Conservation (phyloP, 768 basidiomycete species). For the Pleurotus sapidus region DNA sequence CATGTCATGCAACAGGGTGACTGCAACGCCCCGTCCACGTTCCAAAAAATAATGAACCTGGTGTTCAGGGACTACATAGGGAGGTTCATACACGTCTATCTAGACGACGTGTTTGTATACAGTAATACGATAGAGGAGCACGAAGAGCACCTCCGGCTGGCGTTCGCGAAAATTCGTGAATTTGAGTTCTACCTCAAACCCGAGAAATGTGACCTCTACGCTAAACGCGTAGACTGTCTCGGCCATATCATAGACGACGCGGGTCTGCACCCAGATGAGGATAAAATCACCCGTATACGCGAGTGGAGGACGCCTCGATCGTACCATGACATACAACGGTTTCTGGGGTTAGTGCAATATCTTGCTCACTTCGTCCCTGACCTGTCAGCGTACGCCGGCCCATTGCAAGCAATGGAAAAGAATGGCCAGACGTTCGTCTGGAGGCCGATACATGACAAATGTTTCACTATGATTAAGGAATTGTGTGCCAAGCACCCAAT, state of each 20-base stretch:
- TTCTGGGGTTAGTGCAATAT: conserved; percentile 38
- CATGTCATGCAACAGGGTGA: conserved; percentile 41
- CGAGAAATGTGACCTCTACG: conserved; percentile 30
- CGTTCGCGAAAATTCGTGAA: conserved; percentile 26
- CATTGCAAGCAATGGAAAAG: conserved; percentile 22
- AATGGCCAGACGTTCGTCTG: conserved; percentile 26
- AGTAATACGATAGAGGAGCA: conserved; percentile 35
- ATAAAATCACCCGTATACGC: conserved; percentile 31
- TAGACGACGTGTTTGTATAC: conserved; percentile 43
- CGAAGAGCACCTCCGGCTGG: conserved; percentile 23
- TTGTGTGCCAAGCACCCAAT: conserved; percentile 19
- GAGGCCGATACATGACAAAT: conserved; percentile 20
- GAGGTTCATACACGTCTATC: conserved; percentile 35
- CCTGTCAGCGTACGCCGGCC: conserved; percentile 26
- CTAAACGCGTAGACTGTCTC: conserved; percentile 28
- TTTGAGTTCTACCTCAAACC: conserved; percentile 27
- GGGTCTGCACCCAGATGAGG: conserved; percentile 30
- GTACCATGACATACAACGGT: conserved; percentile 33
- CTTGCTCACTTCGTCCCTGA: conserved; percentile 33
- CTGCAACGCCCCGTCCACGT: conserved; percentile 43
- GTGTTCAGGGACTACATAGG: conserved; percentile 38
- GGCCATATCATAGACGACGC: conserved; percentile 38
- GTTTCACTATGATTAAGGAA: conserved; percentile 19
- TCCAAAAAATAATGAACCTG: conserved; percentile 39
- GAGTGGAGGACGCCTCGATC: conserved; percentile 30